Conservation (phyloP, 2,329 filamentous ascomycete species). For the Periglandula ipomoeae region DNA sequence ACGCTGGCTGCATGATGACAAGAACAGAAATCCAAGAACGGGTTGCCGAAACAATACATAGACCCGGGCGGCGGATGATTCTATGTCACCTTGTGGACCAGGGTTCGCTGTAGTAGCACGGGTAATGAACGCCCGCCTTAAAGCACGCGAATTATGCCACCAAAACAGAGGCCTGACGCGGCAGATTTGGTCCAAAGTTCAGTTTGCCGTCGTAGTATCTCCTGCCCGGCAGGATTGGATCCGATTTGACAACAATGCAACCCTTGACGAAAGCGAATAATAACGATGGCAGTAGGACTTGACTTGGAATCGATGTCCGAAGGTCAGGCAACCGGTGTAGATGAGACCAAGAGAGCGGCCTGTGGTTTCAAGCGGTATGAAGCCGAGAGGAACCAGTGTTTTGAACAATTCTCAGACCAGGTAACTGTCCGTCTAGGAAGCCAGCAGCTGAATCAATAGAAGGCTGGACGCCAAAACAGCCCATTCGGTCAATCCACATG, state of each 20-base stretch:
- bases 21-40: slow-evolving; percentile 4
- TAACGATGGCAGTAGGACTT: background rate
- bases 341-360: background rate
- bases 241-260: too few species aligned
- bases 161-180: background rate
- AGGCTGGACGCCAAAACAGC: too few species aligned
- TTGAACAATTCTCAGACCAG: background rate
- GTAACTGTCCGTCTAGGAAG: background rate
- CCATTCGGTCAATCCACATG: background rate
- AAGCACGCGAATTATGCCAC: background rate
- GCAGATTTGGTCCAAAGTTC: too few species aligned
- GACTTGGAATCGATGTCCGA: background rate
- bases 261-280: too few species aligned
- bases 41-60: slow-evolving; percentile 4
- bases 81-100: background rate
- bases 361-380: background rate
- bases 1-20: slow-evolving; percentile 9
- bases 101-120: background rate
- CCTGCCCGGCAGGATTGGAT: background rate
- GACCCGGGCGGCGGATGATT: slow-evolving; percentile 1
- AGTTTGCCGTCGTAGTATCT: too few species aligned
- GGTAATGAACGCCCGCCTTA: background rate
- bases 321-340: background rate
- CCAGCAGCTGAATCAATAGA: background rate
- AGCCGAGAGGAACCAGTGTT: background rate